Evolutionary conservation across 805 yeast genomes (phyloP), one percentile per base, ranked within the genome.

Genomic region (Schwanniomyces sp.): DNA sequence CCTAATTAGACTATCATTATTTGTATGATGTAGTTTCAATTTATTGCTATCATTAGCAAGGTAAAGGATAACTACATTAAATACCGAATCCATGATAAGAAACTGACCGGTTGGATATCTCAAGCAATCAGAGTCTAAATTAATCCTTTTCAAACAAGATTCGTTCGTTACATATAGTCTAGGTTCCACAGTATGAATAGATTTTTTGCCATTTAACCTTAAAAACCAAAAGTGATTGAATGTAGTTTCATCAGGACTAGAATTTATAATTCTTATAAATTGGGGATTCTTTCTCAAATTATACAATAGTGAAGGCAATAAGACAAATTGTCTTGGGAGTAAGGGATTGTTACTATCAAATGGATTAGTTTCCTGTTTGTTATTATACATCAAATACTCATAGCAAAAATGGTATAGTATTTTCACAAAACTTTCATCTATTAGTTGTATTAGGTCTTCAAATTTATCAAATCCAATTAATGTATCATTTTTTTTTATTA

Each of bases 231-330:
- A 61, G 48, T 72, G 74, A 48, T 70, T 62, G 49, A 52, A 64
- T 11, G 77, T 72, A n/a, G 77, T 70, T 52, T 74, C 79, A 46
- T 75, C 79, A 0, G 79, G 79, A 43, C 73, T 67, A 9, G 72
- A 63, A 50, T 74, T 74, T 55, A 72, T 73, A 3, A 69, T 65
- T 34, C 63, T 55, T 7, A 73, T 52, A 26, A 75, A 63, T 28
- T 65, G 68, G 4, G 67, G 69, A 43, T 69, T 69, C 44, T 64
- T 60, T 42, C 74, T 54, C 45, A 74, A 59, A 44, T 63, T 56
- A 46, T 69, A 73, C 2, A 67, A 54, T 43, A 65, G 58, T 12
- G 60, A 47, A 1, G 76, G 73, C 12, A 74, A 44, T 0, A 51
- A 41, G 5, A 51, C 52, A 37, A 70, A 69, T 44, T 54, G 50